Evolutionary conservation across 148 eudicot species (phyloP).

Genomic region (Camellia granthamiana): DNA sequence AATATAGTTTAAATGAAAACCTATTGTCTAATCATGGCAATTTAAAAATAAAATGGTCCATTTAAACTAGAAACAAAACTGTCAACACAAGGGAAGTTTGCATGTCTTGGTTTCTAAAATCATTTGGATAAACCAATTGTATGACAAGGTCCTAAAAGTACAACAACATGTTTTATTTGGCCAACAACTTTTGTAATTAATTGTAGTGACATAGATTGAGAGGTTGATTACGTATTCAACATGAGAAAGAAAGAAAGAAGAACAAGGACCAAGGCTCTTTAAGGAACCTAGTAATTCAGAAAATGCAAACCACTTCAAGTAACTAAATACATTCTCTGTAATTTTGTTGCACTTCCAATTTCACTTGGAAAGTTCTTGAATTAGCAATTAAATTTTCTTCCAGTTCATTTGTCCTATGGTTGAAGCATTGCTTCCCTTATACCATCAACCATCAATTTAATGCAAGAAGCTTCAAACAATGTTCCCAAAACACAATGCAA

Average conservation of each 20-base stretch:
- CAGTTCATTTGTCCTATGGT: not conserved
- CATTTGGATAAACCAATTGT: not conserved
- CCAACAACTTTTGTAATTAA: conserved; percentile 11
- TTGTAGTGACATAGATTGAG: not conserved
- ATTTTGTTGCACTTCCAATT: not conserved
- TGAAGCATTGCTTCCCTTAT: not conserved
- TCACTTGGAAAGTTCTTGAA: not conserved
- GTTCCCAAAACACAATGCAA: not conserved
- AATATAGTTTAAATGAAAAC: not conserved
- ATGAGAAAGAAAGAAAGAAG: not conserved
- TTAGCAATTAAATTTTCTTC: not conserved
- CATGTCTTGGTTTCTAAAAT: not conserved
- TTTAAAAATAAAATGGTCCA: not conserved
- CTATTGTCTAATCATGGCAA: not conserved
- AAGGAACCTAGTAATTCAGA: not conserved
- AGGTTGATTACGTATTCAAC: not conserved
- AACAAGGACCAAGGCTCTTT: not conserved
- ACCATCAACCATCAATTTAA: not conserved
- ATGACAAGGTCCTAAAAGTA: not conserved
- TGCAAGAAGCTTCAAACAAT: not conserved
- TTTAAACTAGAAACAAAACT: not conserved
- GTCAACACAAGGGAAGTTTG: not conserved
- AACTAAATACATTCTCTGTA: not conserved
- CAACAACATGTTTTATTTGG: not conserved
- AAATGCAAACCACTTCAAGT: not conserved